phyloP scores from a whole-genome alignment of 352 stramenopile species.

The Globisporangium radiosum region DNA sequence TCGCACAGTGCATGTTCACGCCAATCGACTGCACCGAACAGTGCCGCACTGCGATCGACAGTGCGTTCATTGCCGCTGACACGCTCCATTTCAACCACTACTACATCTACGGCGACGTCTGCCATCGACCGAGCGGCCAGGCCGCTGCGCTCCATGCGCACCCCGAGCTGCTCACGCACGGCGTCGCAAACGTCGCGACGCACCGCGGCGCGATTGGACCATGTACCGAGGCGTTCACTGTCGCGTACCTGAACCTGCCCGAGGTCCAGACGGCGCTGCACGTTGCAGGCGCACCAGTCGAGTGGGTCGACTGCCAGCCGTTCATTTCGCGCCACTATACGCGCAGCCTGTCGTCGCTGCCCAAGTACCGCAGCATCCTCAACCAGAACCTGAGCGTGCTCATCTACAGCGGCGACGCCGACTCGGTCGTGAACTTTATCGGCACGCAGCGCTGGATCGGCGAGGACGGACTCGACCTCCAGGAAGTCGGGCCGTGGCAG shows the following conservation, averaged over 20 bases:
- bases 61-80: slow-evolving; percentile 22
- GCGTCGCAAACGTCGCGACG: slow-evolving; percentile 17
- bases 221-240: slow-evolving; percentile 55
- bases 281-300: slow-evolving; percentile 19
- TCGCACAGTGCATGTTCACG: slow-evolving; percentile 48
- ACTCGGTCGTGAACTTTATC: slow-evolving; percentile 74
- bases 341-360: slow-evolving; percentile 20
- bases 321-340: slow-evolving; percentile 24
- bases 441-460: slow-evolving; percentile 81
- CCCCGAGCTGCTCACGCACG: background rate
- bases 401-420: slow-evolving; percentile 65
- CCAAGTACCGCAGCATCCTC: slow-evolving; percentile 58
- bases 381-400: slow-evolving; percentile 36
- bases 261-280: slow-evolving; percentile 55
- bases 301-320: slow-evolving; percentile 52
- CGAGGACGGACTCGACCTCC: slow-evolving; percentile 38
- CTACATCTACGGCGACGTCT: slow-evolving; percentile 72
- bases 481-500: slow-evolving; percentile 31
- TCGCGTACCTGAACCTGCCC: slow-evolving; percentile 44
- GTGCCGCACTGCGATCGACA: slow-evolving; percentile 38
- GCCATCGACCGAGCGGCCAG: slow-evolving; percentile 50
- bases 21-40: slow-evolving; percentile 28
- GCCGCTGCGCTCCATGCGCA: slow-evolving; percentile 27
- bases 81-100: slow-evolving; percentile 47
- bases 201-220: slow-evolving; percentile 40